Percentiles rank a stretch among this genome's conserved stretches.
Conservation (phyloP, 2,329 filamentous ascomycete genomes). For the Colletotrichum sp. region DNA sequence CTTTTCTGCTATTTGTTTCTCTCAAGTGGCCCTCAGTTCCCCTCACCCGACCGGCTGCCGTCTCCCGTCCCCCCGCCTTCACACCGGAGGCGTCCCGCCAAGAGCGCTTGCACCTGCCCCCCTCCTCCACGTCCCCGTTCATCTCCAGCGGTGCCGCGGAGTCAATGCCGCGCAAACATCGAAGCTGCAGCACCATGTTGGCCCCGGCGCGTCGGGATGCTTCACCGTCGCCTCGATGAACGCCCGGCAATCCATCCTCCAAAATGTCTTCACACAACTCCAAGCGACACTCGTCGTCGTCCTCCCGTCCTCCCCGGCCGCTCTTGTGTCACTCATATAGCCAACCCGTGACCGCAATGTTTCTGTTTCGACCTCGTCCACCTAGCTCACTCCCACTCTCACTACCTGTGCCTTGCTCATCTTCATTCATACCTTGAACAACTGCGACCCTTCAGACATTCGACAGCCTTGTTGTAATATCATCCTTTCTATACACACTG, state of each 20-base stretch:
- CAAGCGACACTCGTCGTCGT: conserved; percentile 1
- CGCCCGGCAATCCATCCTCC: neutral
- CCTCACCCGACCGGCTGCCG: neutral
- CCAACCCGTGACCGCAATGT: neutral
- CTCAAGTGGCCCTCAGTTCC: neutral
- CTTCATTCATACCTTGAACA: neutral
- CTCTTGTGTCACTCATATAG: neutral
- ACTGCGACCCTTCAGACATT: neutral
- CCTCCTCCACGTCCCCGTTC: neutral
- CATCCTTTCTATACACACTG: neutral
- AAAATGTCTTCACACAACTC: conserved; percentile 3
- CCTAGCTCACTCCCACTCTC: neutral
- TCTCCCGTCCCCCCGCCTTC: neutral
- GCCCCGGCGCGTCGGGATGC: neutral
- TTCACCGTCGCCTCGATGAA: neutral
- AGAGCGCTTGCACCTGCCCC: conserved; percentile 17
- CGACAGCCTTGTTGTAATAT: neutral
- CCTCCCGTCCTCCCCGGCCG: neutral
- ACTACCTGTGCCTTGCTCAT: neutral
- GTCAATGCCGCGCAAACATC: conserved; percentile 9
- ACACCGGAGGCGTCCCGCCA: neutral
- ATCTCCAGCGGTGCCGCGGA: neutral
- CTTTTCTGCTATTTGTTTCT: neutral
- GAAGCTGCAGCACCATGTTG: neutral
- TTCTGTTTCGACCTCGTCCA: neutral